These are phyloP conservation scores for Biscutella laevigata DNA, from an alignment of 441 rosid genomes.

Conservation along the genomic window DNA sequence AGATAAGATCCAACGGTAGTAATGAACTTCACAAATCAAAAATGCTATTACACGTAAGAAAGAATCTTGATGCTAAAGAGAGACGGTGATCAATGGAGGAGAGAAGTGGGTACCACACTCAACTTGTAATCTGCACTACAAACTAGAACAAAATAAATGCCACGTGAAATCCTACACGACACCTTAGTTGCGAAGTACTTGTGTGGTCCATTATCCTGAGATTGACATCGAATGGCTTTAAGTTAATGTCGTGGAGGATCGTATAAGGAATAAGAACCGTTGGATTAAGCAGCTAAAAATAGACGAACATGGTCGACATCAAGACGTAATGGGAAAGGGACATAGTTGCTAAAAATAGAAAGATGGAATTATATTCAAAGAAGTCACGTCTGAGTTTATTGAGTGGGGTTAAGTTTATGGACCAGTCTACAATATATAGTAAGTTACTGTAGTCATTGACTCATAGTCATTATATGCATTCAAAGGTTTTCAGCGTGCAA, in stretches of 20 bases:
- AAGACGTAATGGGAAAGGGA: slow-evolving; percentile 41
- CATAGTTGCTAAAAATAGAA: slow-evolving; percentile 23
- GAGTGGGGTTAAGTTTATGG: slow-evolving; percentile 29
- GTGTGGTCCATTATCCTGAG: slow-evolving; percentile 24
- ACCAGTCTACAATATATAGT: slow-evolving; percentile 15
- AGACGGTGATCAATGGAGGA: slow-evolving; percentile 17
- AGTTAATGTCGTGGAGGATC: background rate
- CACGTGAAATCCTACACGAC: slow-evolving; percentile 30
- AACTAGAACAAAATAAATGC: slow-evolving; percentile 29
- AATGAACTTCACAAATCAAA: background rate
- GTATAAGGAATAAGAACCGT: slow-evolving; percentile 19
- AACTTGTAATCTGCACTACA: slow-evolving; percentile 19
- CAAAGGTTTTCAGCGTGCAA: background rate
- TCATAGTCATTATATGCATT: slow-evolving; percentile 15
- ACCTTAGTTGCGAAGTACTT: slow-evolving; percentile 29
- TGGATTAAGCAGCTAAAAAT: slow-evolving; percentile 27
- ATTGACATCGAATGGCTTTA: slow-evolving; percentile 12
- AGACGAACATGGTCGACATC: slow-evolving; percentile 49
- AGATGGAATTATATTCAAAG: slow-evolving; percentile 35
- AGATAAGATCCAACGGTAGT: slow-evolving; percentile 23
- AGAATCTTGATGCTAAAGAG: slow-evolving; percentile 21
- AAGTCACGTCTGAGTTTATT: slow-evolving; percentile 42
- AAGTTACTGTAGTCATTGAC: slow-evolving; percentile 15
- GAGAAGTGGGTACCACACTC: no score
- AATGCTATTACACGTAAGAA: slow-evolving; percentile 16